phyloP scores from a whole-genome alignment of 306 rosid genomes.

The Cucumis sativus region Cucumber_9930_V3 NC_026660.2:23769001-23769500 shows the following conservation, averaged over 20 bases:
- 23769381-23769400: not conserved
- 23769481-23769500: not conserved
- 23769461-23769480: not conserved
- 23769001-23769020: not conserved
- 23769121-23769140: constrained; percentile 44
- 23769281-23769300: constrained; percentile 45
- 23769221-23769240: constrained; percentile 14
- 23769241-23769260: constrained; percentile 8
- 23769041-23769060: not conserved
- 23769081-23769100: not conserved
- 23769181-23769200: constrained; percentile 60
- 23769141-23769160: constrained; percentile 35
- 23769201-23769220: constrained; percentile 42
- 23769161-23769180: constrained; percentile 64
- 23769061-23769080: not conserved
- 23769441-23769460: not conserved
- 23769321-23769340: constrained; percentile 75
- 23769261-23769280: constrained; percentile 8
- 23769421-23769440: not conserved
- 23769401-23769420: not conserved
- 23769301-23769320: constrained; percentile 45
- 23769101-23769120: constrained; percentile 4
- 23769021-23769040: not conserved
- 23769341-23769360: constrained; percentile 62
- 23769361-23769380: not conserved